Percentiles rank a stretch among this genome's conserved stretches.
Conservation (phyloP, 345 rosid genomes). For the Eucalyptus urophylla region DNA sequence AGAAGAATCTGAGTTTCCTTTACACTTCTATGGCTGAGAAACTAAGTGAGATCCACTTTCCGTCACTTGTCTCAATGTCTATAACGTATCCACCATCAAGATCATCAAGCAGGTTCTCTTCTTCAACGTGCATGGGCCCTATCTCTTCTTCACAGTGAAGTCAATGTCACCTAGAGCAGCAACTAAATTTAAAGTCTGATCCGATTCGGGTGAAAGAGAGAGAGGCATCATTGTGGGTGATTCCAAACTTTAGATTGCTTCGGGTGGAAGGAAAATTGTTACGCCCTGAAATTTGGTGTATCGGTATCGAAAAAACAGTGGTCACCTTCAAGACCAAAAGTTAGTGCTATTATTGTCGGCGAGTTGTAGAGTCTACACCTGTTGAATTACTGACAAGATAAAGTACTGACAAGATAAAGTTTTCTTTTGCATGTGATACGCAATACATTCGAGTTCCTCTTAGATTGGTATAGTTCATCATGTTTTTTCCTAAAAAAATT, state of each 20-base stretch:
- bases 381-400: background rate
- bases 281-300: background rate
- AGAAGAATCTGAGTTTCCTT: background rate
- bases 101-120: background rate
- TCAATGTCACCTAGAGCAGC: background rate
- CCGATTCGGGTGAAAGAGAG: background rate
- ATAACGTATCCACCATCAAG: background rate
- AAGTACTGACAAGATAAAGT: background rate
- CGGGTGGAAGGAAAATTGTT: background rate
- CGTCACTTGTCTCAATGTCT: background rate
- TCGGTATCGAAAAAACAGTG: background rate
- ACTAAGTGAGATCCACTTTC: background rate
- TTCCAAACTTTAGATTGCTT: background rate
- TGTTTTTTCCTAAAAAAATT: background rate
- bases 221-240: background rate
- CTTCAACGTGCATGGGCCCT: background rate
- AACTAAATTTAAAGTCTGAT: background rate
- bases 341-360: background rate
- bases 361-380: background rate
- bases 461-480: background rate
- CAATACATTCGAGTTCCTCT: background rate
- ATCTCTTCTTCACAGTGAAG: background rate
- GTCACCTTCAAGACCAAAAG: background rate
- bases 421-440: background rate
- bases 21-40: background rate